Evolutionary conservation across 139 green algal species (phyloP), one percentile per base, ranked within the genome.

Genomic region (Volvox reticuliferus): DNA sequence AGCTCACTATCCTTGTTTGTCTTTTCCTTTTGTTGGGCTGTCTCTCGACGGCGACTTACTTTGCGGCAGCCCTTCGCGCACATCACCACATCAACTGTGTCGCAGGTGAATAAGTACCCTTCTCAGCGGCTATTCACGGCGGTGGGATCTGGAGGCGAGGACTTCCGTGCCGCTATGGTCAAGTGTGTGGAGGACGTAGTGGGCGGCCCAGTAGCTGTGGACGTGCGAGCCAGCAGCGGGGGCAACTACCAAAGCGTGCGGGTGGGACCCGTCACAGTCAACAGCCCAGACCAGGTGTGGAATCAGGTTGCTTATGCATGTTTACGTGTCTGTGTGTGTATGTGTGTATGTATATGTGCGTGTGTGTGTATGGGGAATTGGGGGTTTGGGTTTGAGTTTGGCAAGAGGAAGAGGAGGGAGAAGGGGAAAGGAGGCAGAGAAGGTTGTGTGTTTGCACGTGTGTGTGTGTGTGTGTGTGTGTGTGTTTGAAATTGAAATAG

Each of bases 91-190:
- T 28, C 36, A 32, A 3, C 71, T 65, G 14, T 36, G 17, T 24
- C 44, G 44, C 86, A 90, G 87, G 87, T 91, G 17, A 91, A 91
- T 77, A 91, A 30, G 61, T 91, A 86, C 87, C 87, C 87, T 18
- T 68, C 26, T 77, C 24, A 67, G 87, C 87, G 87, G n/a, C 61
- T 86, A 26, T 91, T 91, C 87, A 91, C 87, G 14, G 87, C 87
- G 24, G 87, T 91, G 87, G 87, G 87, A 17, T 24, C 12, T 1
- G 87, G 87, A 26, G 75, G n/a, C 14, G 87, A 86, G 33, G 87
- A 91, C 26, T 91, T 91, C 76, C 33, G 62, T 14, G 87, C 13
- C 1, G 55, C 76, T 35, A 91, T 91, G 76, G 86, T 90, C 0
- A 9, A 14, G 44, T 73, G 69, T 30, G 86, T 83, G 86, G 86